A percentile compares a stretch with the other conserved stretches of the same genome.
These are phyloP conservation scores for Austropuccinia psidii DNA, from an alignment of 1,284 basidiomycete genomes.

Conservation along the genomic window DNA sequence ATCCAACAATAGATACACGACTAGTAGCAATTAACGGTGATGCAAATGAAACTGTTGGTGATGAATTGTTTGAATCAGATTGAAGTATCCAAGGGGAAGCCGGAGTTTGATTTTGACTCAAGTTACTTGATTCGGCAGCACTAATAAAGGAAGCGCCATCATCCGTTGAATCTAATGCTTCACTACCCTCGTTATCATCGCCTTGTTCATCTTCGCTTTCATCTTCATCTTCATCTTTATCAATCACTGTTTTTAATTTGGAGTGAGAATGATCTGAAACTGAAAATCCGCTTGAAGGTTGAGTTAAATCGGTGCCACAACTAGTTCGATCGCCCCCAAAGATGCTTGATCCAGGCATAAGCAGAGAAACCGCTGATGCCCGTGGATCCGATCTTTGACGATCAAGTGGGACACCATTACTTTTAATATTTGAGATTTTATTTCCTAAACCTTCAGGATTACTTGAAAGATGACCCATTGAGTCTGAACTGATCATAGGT, in stretches of 20 bases:
- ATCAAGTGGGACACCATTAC: neutral
- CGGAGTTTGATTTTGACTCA: neutral
- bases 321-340: conserved; percentile 2
- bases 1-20: conserved; percentile 9
- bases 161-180: conserved; percentile 35
- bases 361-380: conserved; percentile 15
- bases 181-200: conserved; percentile 46
- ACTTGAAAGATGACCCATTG: neutral
- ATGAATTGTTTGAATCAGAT: neutral
- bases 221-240: conserved; percentile 40
- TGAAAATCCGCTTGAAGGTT: neutral
- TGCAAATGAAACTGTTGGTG: neutral
- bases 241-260: neutral
- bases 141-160: conserved; percentile 27
- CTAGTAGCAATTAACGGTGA: neutral
- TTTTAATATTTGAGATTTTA: neutral
- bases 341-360: conserved; percentile 31
- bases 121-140: conserved; percentile 4
- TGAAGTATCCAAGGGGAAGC: neutral
- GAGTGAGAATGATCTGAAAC: neutral
- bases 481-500: neutral
- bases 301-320: neutral
- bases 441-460: neutral
- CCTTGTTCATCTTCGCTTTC: conserved; percentile 35
- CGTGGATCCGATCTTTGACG: neutral